A percentile compares a stretch with the other conserved stretches of the same genome.
Evolutionary conservation across 306 rosid genomes (phyloP).

Genomic region (Lathyrus tuberosus): DNA sequence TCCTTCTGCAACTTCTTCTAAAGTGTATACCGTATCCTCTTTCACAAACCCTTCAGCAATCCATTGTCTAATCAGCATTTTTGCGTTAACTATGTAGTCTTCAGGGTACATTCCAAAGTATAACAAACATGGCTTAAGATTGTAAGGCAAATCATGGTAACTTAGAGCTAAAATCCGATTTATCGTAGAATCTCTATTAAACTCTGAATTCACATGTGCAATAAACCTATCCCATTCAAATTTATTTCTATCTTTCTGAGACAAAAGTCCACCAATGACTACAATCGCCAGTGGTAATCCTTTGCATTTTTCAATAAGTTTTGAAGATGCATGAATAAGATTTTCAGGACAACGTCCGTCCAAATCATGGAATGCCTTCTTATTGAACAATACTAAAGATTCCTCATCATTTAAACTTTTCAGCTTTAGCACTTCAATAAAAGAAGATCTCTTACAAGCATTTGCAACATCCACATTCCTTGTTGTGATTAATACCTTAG

Average conservation of each 20-base stretch:
- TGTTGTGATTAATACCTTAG: constrained; percentile 12
- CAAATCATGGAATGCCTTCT: constrained; percentile 1
- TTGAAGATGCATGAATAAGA: neutral
- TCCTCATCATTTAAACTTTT: neutral
- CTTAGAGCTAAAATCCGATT: neutral
- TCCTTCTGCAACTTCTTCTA: neutral
- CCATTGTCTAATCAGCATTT: neutral
- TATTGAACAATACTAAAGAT: neutral
- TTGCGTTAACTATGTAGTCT: neutral
- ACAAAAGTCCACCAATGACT: neutral
- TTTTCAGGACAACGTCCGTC: neutral
- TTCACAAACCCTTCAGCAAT: constrained; percentile 12
- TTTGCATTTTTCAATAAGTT: neutral
- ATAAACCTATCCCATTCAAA: neutral
- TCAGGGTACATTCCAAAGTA: neutral
- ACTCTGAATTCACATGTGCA: neutral
- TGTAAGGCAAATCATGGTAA: constrained; percentile 8
- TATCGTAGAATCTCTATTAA: neutral
- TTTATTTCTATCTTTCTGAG: neutral
- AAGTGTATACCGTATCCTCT: neutral
- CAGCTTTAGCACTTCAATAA: neutral
- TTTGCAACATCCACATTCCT: neutral
- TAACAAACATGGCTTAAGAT: neutral
- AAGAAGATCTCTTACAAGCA: neutral
- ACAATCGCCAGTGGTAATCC: constrained; percentile 1